A percentile compares a stretch with the other conserved stretches of the same genome.
Evolutionary conservation across 805 yeast species (phyloP).

Genomic region (Cyberlindnera mrakii): DNA sequence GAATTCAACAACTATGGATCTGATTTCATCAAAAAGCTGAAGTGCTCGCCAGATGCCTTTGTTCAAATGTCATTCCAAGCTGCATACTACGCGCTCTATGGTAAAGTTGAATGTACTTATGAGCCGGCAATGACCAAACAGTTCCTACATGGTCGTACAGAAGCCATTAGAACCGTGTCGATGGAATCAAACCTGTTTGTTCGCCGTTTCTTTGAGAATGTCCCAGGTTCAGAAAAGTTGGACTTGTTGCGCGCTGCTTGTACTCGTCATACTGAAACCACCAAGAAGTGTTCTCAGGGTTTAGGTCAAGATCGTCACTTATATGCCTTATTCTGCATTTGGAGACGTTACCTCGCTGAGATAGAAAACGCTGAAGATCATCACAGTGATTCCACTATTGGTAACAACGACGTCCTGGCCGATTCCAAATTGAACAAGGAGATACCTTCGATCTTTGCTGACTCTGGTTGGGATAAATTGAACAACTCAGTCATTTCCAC

Average conservation of each 20-base stretch:
- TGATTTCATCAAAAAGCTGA: conserved; percentile 73
- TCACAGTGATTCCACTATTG: conserved; percentile 17
- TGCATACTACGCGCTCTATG: conserved; percentile 86
- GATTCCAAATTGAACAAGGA: conserved; percentile 21
- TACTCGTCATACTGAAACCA: conserved; percentile 56
- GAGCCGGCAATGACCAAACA: conserved; percentile 95
- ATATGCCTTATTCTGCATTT: conserved; percentile 80
- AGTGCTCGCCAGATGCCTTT: conserved; percentile 90
- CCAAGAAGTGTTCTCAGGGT: conserved; percentile 66
- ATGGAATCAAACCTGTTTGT: conserved; percentile 76
- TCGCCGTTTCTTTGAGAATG: conserved; percentile 72
- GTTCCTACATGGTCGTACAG: conserved; percentile 87
- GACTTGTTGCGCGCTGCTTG: conserved; percentile 65
- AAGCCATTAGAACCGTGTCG: conserved; percentile 82
- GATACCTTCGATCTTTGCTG: conserved; percentile 75
- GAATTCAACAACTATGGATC: conserved; percentile 70
- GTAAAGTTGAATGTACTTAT: conserved; percentile 88
- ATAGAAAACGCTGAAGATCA: conserved; percentile 25
- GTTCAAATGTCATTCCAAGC: conserved; percentile 92
- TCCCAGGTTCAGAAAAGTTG: conserved; percentile 49
- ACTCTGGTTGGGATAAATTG: conserved; percentile 81
- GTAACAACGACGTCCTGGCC: conserved; percentile 6
- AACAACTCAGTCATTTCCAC: conserved; percentile 78
- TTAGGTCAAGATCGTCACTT: conserved; percentile 90
- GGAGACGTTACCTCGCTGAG: conserved; percentile 56